Evolutionary conservation across 768 basidiomycete species (phyloP).

Genomic region (Auricularia cornea): DNA sequence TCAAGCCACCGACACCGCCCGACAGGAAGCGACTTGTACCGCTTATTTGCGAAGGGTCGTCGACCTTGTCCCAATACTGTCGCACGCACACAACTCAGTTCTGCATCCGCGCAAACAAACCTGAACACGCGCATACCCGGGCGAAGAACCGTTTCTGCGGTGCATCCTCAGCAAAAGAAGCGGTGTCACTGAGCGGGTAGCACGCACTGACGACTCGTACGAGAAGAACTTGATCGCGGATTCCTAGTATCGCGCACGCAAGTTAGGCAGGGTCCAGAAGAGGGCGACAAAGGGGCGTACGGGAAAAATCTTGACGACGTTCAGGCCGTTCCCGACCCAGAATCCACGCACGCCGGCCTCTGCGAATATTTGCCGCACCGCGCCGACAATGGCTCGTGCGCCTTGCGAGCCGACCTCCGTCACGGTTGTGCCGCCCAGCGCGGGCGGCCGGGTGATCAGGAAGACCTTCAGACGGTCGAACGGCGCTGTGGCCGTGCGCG

Average conservation of each 20-base stretch:
- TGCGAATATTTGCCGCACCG: slow-evolving; percentile 72
- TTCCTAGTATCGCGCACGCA: too few relatives aligned
- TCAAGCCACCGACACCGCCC: slow-evolving; percentile 93
- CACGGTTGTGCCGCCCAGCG: slow-evolving; percentile 49
- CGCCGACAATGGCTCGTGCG: slow-evolving; percentile 56
- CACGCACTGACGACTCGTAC: slow-evolving; percentile 83
- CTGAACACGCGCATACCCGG: slow-evolving; percentile 8
- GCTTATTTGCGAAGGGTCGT: slow-evolving; percentile 82
- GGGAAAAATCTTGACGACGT: slow-evolving; percentile 91
- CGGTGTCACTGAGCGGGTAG: slow-evolving; percentile 1
- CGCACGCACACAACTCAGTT: not conserved
- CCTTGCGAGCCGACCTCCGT: slow-evolving; percentile 41
- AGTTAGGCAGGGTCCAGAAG: not conserved
- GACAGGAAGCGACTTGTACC: slow-evolving; percentile 89
- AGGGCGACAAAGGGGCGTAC: slow-evolving; percentile 16
- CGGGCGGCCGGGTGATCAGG: slow-evolving; percentile 81
- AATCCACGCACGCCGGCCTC: slow-evolving; percentile 88
- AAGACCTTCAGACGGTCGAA: slow-evolving; percentile 97
- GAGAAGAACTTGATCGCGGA: slow-evolving; percentile 97
- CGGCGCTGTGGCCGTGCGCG: slow-evolving; percentile 92
- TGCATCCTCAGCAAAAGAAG: slow-evolving; percentile 7
- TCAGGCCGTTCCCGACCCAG: slow-evolving; percentile 92
- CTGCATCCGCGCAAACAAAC: not conserved
- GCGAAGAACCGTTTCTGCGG: slow-evolving; percentile 90
- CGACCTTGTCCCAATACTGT: slow-evolving; percentile 79